phyloP scores from a whole-genome alignment of 441 rosid genomes.

The Gossypium davidsonii region DNA sequence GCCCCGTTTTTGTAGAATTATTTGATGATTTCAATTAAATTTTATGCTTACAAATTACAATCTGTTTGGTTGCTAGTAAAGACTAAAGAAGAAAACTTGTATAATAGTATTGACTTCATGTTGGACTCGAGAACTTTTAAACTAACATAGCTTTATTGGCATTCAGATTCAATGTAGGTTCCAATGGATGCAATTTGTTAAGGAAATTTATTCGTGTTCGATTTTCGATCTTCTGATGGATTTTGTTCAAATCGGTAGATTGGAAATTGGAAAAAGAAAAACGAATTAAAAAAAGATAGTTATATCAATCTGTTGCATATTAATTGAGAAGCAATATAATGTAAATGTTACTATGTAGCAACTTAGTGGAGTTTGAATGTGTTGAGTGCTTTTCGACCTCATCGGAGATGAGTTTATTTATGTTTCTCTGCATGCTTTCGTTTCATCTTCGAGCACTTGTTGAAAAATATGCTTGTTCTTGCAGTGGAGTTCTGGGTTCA shows the following conservation, averaged over 20 bases:
- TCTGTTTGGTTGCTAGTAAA: constrained; percentile 14
- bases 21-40: not conserved
- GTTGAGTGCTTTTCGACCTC: not conserved
- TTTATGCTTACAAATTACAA: constrained; percentile 2
- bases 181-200: not conserved
- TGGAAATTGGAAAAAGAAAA: not conserved
- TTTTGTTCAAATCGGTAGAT: not conserved
- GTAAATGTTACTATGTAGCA: not conserved
- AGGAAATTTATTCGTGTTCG: not conserved
- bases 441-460: not conserved
- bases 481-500: constrained; percentile 78
- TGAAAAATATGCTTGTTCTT: constrained; percentile 17
- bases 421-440: not conserved
- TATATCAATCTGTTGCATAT: not conserved
- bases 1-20: not conserved
- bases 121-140: not conserved
- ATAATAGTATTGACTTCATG: not conserved
- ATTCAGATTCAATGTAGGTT: not conserved
- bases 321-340: not conserved
- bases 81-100: not conserved
- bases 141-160: not conserved
- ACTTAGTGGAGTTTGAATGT: constrained; percentile 4
- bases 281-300: not conserved
- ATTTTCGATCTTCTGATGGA: not conserved
- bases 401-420: not conserved